Evolutionary conservation across 768 basidiomycete genomes (phyloP), one percentile per base, ranked within the genome.

Genomic region (Termitomyces bulborhizus): DNA sequence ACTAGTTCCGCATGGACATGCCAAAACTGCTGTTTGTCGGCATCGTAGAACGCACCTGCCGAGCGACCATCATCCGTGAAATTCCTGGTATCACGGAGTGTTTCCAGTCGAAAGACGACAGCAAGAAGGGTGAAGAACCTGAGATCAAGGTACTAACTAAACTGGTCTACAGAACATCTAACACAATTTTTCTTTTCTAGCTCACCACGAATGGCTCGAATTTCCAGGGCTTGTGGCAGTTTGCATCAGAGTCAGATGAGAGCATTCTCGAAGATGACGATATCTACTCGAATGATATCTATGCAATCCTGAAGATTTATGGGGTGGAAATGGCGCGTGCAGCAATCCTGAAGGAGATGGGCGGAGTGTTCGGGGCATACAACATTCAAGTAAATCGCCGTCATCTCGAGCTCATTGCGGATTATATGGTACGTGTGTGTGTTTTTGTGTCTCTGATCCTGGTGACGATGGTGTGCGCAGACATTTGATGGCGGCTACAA

Each of bases 401-500:
- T 46, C 97, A 99, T 75, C 77, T 98, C 46, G 93, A 96, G 63
- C 78, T 99, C 60, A 97, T 99, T 68, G 97, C 97, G 13, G 97
- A 99, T 70, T 99, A 98, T 69, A 99, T 99, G 97, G 96, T 96
- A 65, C 62, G 87, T 65, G n/a, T 46, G 8, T 1, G 26, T 50
- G 6, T 11, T 8, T 29, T 13, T 13, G 29, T 9, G 4, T 18
- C 46, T 32, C 34, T 18, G 37, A 39, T 18, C 15, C 12, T 42
- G 41, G 27, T 39, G 46, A 44, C 50, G 29, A 57, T 8, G 31
- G 11, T 37, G n/a, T 55, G 51, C 16, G 21, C 52, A 98, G 96
- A 98, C 97, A 0, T 98, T 93, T 68, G 95, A 98, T 53, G 97
- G 97, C 31, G 93, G 89, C 29, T 99, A 95, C 77, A 96, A 92